Conservation (phyloP, 2,329 filamentous ascomycete species). For the Fusarium gaditjirri region DNA sequence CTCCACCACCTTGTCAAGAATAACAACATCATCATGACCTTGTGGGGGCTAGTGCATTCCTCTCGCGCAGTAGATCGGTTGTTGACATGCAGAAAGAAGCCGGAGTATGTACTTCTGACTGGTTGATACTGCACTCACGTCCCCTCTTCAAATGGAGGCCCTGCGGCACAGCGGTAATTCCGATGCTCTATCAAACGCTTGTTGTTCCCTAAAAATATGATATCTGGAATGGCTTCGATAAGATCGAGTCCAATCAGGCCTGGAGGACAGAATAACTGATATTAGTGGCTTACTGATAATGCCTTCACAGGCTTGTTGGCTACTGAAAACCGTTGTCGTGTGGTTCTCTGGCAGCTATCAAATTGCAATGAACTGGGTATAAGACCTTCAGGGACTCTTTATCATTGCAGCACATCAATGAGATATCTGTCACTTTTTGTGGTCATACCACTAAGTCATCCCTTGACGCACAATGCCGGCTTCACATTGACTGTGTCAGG, state of each 20-base stretch:
- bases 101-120: constrained; percentile 27
- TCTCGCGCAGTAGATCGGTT: constrained; percentile 28
- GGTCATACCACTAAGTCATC: neutral
- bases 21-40: neutral
- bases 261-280: constrained; percentile 15
- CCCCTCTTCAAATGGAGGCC: constrained; percentile 18
- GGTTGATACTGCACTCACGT: constrained; percentile 29
- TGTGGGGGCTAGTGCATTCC: constrained; percentile 26
- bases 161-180: constrained; percentile 21
- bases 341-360: neutral
- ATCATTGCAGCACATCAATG: neutral
- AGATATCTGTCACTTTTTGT: constrained; percentile 1
- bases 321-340: constrained; percentile 1
- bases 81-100: constrained; percentile 17
- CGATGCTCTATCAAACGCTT: constrained; percentile 16
- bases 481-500: neutral
- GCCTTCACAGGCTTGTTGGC: neutral
- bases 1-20: neutral
- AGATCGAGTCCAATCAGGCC: constrained; percentile 34
- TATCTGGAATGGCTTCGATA: constrained; percentile 29
- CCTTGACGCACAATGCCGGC: constrained; percentile 1
- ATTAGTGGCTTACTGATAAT: neutral
- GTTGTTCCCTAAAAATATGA: constrained; percentile 21
- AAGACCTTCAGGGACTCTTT: constrained; percentile 27
- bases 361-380: neutral